Base-by-base conservation (phyloP, 2,329 filamentous ascomycete genomes). In the Dichotomopilus funicola region DNA sequence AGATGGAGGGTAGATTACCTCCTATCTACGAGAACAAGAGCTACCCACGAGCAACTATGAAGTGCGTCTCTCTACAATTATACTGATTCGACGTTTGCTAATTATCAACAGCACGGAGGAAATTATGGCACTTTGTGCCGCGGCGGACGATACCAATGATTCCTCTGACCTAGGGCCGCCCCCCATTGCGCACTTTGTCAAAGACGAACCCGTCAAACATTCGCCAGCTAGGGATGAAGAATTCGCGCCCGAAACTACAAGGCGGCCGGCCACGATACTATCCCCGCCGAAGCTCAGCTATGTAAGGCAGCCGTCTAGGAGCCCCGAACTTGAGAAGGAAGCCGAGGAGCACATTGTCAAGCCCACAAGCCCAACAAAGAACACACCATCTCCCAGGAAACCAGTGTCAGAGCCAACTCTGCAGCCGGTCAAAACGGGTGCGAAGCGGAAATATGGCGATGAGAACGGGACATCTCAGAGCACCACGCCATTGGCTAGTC, bases 111-210 rank as follows among this genome's bases (percentile, higher is more conserved):
- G 82, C 60, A 75, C 76, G 27, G 80, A 84, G 6, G 81, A 88
- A 63, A 83, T 88, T 41, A 70, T 83, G 38, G 85, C 77, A n/a
- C 72, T 85, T 36, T 75, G 76, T 51, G 73, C 73, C 40, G 74
- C 78, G 47, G 75, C 73, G 10, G 72, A 68, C 45, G 72, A 75
- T 49, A 74, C 75, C 37, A 75, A 75, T 45, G 81, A 86, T 42
- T 88, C 86, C 2, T 85, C 86, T 5, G 85, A 89, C 55, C 76
- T 90, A 45, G 86, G 86, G 0, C 79, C 83, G 4, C 82, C 82
- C 5, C 79, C 81, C 1, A 73, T 81, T 45, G 83, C 80, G 7
- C 75, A 78, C 55, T 81, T 78, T 59, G 75, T 83, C n/a, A 77
- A 83, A 38, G 75, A 78, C 51, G 78, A 82, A 49, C 75, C 76